A percentile compares a stretch with the other conserved stretches of the same genome.
Evolutionary conservation across 2,329 filamentous ascomycete genomes (phyloP).

Genomic region (Emericellopsis atlantica): DNA sequence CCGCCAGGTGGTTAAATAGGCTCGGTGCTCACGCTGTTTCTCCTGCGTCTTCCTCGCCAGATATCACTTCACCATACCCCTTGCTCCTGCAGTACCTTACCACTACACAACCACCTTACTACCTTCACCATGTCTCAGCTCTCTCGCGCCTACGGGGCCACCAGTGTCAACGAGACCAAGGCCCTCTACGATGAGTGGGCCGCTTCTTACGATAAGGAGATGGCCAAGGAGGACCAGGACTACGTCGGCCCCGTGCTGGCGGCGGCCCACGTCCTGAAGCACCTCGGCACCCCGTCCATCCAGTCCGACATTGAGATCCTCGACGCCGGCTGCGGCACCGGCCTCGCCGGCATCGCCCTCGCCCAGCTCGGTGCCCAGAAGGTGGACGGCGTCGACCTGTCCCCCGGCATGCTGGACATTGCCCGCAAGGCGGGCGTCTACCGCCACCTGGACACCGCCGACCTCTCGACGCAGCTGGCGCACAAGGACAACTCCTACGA

Average conservation of each 20-base stretch:
- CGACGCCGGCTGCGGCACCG: conserved; percentile 44
- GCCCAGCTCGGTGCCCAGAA: conserved; percentile 24
- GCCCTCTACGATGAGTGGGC: conserved; percentile 23
- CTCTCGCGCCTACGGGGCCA: conserved; percentile 12
- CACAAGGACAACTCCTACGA: conserved; percentile 29
- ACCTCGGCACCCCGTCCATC: conserved; percentile 11
- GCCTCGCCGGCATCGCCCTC: conserved; percentile 35
- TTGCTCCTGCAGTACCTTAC: neutral
- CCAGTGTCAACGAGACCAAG: conserved; percentile 11
- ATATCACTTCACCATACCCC: too few species aligned
- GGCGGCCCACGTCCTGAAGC: conserved; percentile 18
- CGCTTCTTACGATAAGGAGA: conserved; percentile 18
- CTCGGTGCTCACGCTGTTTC: too few species aligned
- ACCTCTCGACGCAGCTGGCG: conserved; percentile 30
- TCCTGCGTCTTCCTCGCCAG: too few species aligned
- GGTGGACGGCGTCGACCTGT: conserved; percentile 41
- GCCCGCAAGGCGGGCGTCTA: conserved; percentile 35
- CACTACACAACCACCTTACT: neutral
- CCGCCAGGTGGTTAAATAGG: too few species aligned
- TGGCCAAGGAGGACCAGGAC: conserved; percentile 22
- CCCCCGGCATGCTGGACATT: conserved; percentile 37
- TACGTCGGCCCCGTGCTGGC: conserved; percentile 26
- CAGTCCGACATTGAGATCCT: conserved; percentile 21
- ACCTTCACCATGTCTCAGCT: conserved; percentile 14
- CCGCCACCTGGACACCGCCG: conserved; percentile 26